Evolutionary conservation across 306 rosid genomes (phyloP).

Genomic region (Mucuna pruriens): DNA sequence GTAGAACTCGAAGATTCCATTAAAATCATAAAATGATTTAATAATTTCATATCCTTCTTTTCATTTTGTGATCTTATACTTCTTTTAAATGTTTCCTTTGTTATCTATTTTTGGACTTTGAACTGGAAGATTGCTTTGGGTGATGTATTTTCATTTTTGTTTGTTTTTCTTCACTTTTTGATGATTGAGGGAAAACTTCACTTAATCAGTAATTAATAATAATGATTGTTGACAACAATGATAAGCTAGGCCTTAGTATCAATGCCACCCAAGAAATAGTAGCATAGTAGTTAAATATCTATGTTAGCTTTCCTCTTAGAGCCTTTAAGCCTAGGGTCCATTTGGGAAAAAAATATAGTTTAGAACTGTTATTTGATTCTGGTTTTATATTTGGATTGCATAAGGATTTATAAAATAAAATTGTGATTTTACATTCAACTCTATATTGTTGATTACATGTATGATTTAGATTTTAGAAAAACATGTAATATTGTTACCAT

Average conservation of each 20-base stretch:
- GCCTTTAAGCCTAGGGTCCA: not conserved
- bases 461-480: not conserved
- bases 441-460: not conserved
- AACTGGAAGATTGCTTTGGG: not conserved
- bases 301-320: not conserved
- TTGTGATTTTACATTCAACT: not conserved
- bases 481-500: not conserved
- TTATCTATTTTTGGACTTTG: constrained; percentile 5
- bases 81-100: not conserved
- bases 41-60: not conserved
- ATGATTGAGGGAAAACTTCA: not conserved
- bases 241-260: not conserved
- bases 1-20: not conserved
- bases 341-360: not conserved
- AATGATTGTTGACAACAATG: constrained; percentile 15
- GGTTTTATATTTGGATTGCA: constrained; percentile 5
- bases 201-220: not conserved
- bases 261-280: not conserved
- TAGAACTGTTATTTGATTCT: not conserved
- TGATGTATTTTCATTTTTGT: not conserved
- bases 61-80: not conserved
- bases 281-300: not conserved
- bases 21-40: not conserved
- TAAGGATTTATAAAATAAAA: not conserved
- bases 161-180: not conserved